Evolutionary conservation across 257 asterid species (phyloP), one percentile per base, ranked within the genome.

Genomic region (Verbena officinalis): DNA sequence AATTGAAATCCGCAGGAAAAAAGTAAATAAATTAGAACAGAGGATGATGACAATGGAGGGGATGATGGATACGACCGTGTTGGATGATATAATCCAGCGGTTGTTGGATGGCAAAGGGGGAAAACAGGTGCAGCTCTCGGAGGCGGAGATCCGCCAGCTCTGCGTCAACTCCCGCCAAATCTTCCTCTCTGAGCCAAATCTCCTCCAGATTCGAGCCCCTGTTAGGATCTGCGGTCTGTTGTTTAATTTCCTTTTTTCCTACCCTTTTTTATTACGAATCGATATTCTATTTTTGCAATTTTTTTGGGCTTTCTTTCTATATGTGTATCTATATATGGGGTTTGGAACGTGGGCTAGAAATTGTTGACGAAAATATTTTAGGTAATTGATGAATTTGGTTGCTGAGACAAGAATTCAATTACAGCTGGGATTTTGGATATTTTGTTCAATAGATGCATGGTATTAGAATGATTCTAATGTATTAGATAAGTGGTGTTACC

Each of bases 111-210:
- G 96, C 13, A 91, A 79, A 72, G 90, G 90, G 3, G 95, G 92
- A n/a, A 88, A 88, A 55, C 97, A 91, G 83, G 96, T 88, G 4
- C 87, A 91, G 88, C 83, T 91, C 1, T 91, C 97, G n/a, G 97
- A 91, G 78, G 85, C 84, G 7, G 97, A 91, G 96, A 88, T 91
- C 86, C 93, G 96, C 17, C 96, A 81, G 82, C 95, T 91, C 63
- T 88, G 96, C 75, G 85, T 86, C 76, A 84, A 83, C 72, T 93
- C 93, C 34, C 85, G 96, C 31, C 97, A 88, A 72, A 81, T 86
- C 64, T 80, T 88, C 64, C 84, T 88, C 13, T 82, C 96, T 62
- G 88, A 88, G 57, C 93, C 96, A 67, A 84, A 50, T 77, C 93
- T 91, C 63, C 88, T 91, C 36, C 78, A 72, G 50, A 63, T 91